Base-by-base conservation (phyloP, 2,329 filamentous ascomycete species). In the Cercospora brassicicola region DNA sequence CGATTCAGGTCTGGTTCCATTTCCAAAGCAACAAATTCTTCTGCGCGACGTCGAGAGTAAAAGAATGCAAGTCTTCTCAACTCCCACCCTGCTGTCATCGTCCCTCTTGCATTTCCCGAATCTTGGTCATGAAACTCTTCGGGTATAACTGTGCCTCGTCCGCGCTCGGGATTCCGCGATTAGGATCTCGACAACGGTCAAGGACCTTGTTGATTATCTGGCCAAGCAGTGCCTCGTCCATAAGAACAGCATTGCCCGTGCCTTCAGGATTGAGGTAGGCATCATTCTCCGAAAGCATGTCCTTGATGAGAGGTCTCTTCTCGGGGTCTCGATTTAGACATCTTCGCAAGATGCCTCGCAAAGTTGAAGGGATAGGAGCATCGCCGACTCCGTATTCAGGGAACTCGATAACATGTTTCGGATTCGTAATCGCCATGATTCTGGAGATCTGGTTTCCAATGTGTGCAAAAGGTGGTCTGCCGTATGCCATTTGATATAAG, bases 401-500 rank as follows among this genome's bases (percentile, higher is more conserved):
- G 75, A 89, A 95, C 65, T 92, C 87, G 75, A 96, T 92, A 5
- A 81, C 79, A 78, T 93, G 88, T 65, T 89, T 85, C 79, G 88
- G 91, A 79, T 94, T 92, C 73, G 93, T 91, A 76, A 96, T 95
- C 68, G 92, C 91, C 79, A 93, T 89, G 78, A 96, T 95, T 23
- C 93, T 89, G 42, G 91, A 89, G 82, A 96, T 92, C 76, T 90
- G 92, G 80, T 94, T 95, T 67, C 88, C 84, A 73, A 99, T 96
- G 77, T 98, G 94, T 13, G 90, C 93, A 76, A 99, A 99, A 0
- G 95, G 95, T 3, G 93, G 91, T n/a, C 90, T 86, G n/a, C 95
- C 95, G 77, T 99, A 99, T 0, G 94, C 92, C 91, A 99, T 96
- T 78, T 98, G 94, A 81, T 96, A 99, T 13, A 99, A 84, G 69